Evolutionary conservation across 1,139 yeast genomes (phyloP).

Genomic region (Pichia sp.): DNA sequence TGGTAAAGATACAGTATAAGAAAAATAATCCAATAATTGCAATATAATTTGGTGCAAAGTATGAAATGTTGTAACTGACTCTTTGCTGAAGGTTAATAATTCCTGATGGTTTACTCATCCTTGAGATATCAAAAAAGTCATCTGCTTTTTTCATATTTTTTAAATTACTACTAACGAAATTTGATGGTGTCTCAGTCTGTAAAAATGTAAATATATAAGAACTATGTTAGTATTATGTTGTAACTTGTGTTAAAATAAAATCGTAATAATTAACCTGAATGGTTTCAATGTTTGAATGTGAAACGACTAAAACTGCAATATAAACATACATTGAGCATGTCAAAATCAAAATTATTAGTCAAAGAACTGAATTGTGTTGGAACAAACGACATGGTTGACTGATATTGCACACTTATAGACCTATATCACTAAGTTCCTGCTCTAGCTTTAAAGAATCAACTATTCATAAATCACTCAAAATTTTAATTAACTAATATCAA

Average conservation of each 20-base stretch:
- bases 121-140: slow-evolving; percentile 51
- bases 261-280: too few species aligned
- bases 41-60: slow-evolving; percentile 49
- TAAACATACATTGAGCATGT: slow-evolving; percentile 26
- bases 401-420: too few species aligned
- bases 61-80: slow-evolving; percentile 46
- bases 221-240: background rate
- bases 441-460: too few species aligned
- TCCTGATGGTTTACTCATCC: slow-evolving; percentile 47
- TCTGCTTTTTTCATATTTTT: slow-evolving; percentile 49
- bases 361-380: slow-evolving; percentile 31
- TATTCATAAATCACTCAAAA: too few species aligned
- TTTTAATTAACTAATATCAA: too few species aligned
- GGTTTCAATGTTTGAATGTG: background rate
- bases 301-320: background rate
- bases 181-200: slow-evolving; percentile 28
- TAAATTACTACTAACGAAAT: slow-evolving; percentile 36
- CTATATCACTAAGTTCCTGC: too few species aligned
- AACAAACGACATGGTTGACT: slow-evolving; percentile 26
- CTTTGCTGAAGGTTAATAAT: slow-evolving; percentile 49
- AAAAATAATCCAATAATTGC: slow-evolving; percentile 35
- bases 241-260: too few species aligned
- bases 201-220: background rate
- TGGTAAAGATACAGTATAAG: slow-evolving; percentile 26
- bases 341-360: slow-evolving; percentile 28